Conservation (phyloP, 2,329 filamentous ascomycete genomes). For the Alternaria postmessia region DNA sequence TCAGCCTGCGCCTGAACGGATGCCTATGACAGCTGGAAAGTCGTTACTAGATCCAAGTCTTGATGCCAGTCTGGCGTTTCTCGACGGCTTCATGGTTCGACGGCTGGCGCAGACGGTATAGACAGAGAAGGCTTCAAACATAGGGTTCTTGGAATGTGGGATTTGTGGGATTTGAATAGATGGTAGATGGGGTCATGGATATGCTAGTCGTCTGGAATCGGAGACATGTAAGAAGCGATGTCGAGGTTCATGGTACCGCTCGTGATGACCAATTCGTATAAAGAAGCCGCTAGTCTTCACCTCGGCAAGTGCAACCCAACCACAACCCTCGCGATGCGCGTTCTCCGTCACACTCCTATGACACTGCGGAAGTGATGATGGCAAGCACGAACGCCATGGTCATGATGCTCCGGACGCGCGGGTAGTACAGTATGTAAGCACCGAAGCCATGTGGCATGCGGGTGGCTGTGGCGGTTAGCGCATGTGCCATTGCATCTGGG, state of each 20-base stretch:
- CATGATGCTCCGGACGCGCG: neutral
- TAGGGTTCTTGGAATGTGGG: too few species aligned
- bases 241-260: neutral
- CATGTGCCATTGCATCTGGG: slow-evolving; percentile 22
- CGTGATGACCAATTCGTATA: neutral
- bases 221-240: neutral
- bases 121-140: neutral
- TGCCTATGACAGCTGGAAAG: slow-evolving; percentile 12
- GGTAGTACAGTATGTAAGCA: neutral
- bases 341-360: neutral
- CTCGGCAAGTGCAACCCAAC: neutral
- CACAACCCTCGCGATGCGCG: neutral
- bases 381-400: neutral
- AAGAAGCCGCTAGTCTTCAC: neutral
- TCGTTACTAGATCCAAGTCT: slow-evolving; percentile 3
- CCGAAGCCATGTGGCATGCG: neutral
- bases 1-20: slow-evolving; percentile 9
- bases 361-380: neutral
- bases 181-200: too few species aligned
- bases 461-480: slow-evolving; percentile 24
- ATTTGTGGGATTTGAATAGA: too few species aligned
- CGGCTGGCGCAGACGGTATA: slow-evolving; percentile 2
- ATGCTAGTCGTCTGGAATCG: neutral
- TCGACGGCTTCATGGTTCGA: slow-evolving; percentile 6
- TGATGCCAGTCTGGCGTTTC: neutral